Evolutionary conservation across 352 stramenopile species (phyloP).

Genomic region (Phytophthora syringae): DNA sequence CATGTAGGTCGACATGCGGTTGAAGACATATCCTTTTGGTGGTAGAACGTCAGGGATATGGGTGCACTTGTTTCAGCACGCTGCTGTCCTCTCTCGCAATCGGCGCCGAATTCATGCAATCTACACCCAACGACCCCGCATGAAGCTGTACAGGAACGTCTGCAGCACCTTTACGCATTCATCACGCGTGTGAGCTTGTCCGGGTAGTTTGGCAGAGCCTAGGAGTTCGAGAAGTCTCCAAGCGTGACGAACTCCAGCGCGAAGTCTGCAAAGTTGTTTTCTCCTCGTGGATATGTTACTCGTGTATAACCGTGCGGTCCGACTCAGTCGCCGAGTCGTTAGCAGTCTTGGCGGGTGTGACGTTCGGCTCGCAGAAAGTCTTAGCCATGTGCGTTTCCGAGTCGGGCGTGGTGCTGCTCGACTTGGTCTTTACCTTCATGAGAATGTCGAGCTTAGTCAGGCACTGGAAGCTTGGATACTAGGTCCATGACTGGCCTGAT

Average conservation of each 20-base stretch:
- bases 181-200: conserved; percentile 61
- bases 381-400: conserved; percentile 76
- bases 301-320: conserved; percentile 75
- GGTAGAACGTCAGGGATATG: too few relatives aligned
- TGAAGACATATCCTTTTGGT: too few relatives aligned
- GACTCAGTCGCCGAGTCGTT: conserved; percentile 61
- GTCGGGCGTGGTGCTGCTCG: conserved; percentile 47
- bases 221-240: conserved; percentile 78
- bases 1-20: too few relatives aligned
- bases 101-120: too few relatives aligned
- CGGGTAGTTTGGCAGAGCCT: conserved; percentile 81
- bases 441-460: conserved; percentile 86
- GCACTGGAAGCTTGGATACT: conserved; percentile 82
- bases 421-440: conserved; percentile 55
- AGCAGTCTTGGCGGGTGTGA: conserved; percentile 52
- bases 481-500: conserved; percentile 81
- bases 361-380: conserved; percentile 83
- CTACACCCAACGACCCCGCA: too few relatives aligned
- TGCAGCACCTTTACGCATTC: conserved; percentile 76
- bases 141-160: conserved; percentile 81
- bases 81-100: too few relatives aligned
- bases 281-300: conserved; percentile 77
- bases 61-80: too few relatives aligned
- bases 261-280: conserved; percentile 79
- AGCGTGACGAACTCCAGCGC: conserved; percentile 81